Percentiles rank a stretch among this genome's conserved stretches.
Evolutionary conservation across 106 monocot species (phyloP).

Genomic region (Dioscorea dumetorum): DNA sequence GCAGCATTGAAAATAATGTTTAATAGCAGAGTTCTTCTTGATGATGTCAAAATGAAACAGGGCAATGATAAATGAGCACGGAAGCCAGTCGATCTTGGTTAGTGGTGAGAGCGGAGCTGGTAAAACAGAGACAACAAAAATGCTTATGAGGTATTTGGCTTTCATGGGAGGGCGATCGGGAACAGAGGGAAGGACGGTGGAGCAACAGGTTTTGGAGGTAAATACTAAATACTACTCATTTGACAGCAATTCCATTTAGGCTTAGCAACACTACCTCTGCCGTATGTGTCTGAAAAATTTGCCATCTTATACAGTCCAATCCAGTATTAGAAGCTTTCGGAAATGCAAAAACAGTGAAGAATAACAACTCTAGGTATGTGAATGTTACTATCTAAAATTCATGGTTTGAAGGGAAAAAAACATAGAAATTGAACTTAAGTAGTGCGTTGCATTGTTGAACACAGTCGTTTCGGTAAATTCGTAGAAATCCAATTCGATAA

Average conservation of each 20-base stretch:
- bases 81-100: conserved; percentile 87
- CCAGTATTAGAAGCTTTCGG: conserved; percentile 97
- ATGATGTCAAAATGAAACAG: conserved; percentile 15
- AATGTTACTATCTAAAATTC: neutral
- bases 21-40: neutral
- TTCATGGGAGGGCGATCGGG: conserved; percentile 90
- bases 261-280: too few species aligned
- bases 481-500: conserved; percentile 98
- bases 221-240: neutral
- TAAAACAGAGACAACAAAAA: conserved; percentile 96
- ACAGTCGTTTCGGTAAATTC: conserved; percentile 95
- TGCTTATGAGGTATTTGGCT: conserved; percentile 96
- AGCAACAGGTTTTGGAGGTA: conserved; percentile 97
- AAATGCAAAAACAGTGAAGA: conserved; percentile 91
- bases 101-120: conserved; percentile 98
- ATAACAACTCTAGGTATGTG: conserved; percentile 91
- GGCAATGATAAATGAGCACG: conserved; percentile 81
- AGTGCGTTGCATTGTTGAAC: neutral
- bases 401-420: neutral
- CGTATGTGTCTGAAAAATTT: neutral
- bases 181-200: conserved; percentile 85
- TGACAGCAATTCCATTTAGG: neutral
- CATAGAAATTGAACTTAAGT: neutral
- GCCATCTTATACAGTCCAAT: conserved; percentile 61
- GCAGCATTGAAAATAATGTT: neutral